Base-by-base conservation (phyloP, 2,329 filamentous ascomycete species). In the Cordyceps cateniannulata region DNA sequence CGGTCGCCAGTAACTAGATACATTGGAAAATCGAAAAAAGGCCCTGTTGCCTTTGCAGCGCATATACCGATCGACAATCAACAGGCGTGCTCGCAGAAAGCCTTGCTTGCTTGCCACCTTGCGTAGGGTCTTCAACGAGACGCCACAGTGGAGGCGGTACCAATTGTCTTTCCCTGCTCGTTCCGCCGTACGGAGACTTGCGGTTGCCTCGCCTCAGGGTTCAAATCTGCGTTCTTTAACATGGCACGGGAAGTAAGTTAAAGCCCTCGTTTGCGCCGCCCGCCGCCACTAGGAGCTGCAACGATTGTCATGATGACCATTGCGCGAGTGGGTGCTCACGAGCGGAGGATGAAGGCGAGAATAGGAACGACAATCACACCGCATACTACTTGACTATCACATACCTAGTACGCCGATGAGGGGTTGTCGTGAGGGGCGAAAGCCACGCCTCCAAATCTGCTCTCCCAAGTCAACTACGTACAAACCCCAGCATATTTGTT, bases 31-130 rank as follows among this genome's bases (percentile, higher is more conserved):
- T 18, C 22, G 49, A 16, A 50, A 5, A 22, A 47, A 20, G 45
- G 22, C 45, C 55, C 47, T 58, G 18, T 12, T 24, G 20, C n/a
- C 14, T 35, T 6, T 56, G 29, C 55, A 50, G 9, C 40, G 47
- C 55, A 58, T 58, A 50, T 42, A 32, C 45, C 24, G 55, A 58
- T 58, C 55, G 55, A 32, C 38, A 27, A 50, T 16, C 40, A 40
- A 49, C 22, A 27, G 27, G 8, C 22, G n/a, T 35, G 32, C 32
- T 22, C 45, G 14, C 20, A 42, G 7, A 6, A 25, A 45, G 42
- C 18, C 18, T 25, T 40, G 7, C 16, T 42, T n/a, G 40, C 16
- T 20, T 42, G 16, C 1, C 14, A 14, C 38, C 38, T 18, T 44
- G 29, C 10, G 42, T 24, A 45, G 18, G 42, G 9, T 10, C n/a